Evolutionary conservation across 2,329 filamentous ascomycete genomes (phyloP).

Genomic region (Aspergillus flavus): DNA sequence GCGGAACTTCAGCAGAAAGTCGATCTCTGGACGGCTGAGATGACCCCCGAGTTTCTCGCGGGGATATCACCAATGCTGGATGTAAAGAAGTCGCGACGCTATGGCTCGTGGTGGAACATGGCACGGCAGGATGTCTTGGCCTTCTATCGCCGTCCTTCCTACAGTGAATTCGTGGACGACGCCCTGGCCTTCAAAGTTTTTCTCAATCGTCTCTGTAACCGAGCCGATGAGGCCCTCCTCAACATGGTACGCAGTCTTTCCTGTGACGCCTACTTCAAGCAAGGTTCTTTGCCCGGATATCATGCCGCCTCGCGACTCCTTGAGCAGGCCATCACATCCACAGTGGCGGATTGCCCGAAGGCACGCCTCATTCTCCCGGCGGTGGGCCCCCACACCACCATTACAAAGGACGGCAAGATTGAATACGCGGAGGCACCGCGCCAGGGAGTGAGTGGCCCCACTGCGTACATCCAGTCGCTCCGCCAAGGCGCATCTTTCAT

Average conservation of each 20-base stretch:
- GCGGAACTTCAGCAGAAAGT: constrained; percentile 15
- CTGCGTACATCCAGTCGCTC: too few species aligned
- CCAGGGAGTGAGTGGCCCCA: too few species aligned
- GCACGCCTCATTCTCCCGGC: constrained; percentile 12
- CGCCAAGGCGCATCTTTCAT: neutral
- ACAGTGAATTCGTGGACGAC: neutral
- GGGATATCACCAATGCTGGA: constrained; percentile 16
- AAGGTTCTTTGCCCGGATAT: neutral
- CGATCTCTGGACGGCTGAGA: constrained; percentile 17
- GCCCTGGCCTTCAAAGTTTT: neutral
- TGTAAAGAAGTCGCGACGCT: constrained; percentile 28
- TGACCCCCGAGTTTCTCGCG: too few species aligned
- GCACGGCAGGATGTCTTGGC: constrained; percentile 25
- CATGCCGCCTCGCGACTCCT: constrained; percentile 1
- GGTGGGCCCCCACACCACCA: constrained; percentile 71
- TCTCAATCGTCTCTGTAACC: neutral
- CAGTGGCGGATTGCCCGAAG: constrained; percentile 9
- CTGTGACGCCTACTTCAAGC: neutral
- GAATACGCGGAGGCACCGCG: constrained; percentile 12
- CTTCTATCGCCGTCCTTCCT: constrained; percentile 10
- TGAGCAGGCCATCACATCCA: constrained; percentile 1
- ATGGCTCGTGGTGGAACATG: constrained; percentile 44
- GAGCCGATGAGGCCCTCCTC: neutral
- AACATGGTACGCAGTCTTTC: neutral
- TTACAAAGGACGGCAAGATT: constrained; percentile 93